Evolutionary conservation across 2,329 filamentous ascomycete species (phyloP).

Genomic region (Polytolypa hystricis): DNA sequence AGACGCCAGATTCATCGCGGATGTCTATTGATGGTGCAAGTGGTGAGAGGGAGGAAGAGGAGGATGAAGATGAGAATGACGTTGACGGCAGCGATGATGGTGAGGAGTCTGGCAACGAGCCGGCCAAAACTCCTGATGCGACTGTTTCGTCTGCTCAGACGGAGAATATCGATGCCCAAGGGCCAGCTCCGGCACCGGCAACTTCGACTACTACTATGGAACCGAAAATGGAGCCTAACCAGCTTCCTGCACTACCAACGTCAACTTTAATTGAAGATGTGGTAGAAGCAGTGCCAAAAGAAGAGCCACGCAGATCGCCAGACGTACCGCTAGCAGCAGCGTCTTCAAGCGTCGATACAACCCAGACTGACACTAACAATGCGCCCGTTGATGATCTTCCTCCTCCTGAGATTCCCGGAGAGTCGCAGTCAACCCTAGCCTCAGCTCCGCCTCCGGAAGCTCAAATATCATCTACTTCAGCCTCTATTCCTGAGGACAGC

Average conservation of each 20-base stretch:
- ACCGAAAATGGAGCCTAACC: not conserved
- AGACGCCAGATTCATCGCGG: constrained; percentile 14
- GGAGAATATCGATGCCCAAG: not conserved
- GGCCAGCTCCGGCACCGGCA: not conserved
- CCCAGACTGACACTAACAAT: too few species aligned
- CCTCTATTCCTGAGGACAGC: too few species aligned
- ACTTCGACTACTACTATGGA: not conserved
- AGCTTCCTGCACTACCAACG: not conserved
- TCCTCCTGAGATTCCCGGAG: too few species aligned
- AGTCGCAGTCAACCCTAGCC: too few species aligned
- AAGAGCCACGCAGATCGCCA: constrained; percentile 9
- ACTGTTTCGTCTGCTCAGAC: not conserved
- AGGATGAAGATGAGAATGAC: constrained; percentile 38
- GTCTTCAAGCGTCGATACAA: not conserved
- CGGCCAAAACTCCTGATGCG: constrained; percentile 1
- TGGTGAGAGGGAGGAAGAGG: constrained; percentile 36
- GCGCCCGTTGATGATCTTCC: too few species aligned
- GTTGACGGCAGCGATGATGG: constrained; percentile 40
- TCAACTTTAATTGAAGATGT: too few species aligned
- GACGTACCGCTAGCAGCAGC: constrained; percentile 9
- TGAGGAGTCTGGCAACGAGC: constrained; percentile 34
- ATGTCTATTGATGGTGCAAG: constrained; percentile 17
- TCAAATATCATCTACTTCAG: too few species aligned
- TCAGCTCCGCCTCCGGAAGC: too few species aligned
- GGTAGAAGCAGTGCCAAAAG: constrained; percentile 7